phyloP scores from a whole-genome alignment of 108 stramenopile genomes.

The Skeletonema tropicum region DNA sequence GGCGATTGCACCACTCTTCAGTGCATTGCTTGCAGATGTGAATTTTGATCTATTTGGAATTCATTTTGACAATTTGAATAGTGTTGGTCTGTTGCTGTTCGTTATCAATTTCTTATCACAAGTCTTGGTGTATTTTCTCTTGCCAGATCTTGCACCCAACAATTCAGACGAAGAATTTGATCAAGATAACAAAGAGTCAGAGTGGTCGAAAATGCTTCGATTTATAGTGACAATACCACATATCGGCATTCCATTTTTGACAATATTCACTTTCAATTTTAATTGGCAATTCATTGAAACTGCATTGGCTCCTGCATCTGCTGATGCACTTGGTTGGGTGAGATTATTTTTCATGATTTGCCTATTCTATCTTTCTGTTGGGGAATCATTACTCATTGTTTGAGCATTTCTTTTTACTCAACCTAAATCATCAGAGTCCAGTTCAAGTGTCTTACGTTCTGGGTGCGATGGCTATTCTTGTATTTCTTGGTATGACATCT shows the following conservation, averaged over 20 bases:
- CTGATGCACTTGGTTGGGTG: slow-evolving; percentile 63
- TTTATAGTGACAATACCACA: slow-evolving; percentile 36
- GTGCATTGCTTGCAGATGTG: slow-evolving; percentile 53
- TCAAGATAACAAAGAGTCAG: slow-evolving; percentile 14
- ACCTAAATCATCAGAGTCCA: slow-evolving; percentile 26
- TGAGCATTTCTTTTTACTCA: slow-evolving; percentile 7
- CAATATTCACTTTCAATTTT: slow-evolving; percentile 69
- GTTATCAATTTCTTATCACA: slow-evolving; percentile 47
- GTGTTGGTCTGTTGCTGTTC: slow-evolving; percentile 69
- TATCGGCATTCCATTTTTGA: slow-evolving; percentile 58
- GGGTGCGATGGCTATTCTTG: slow-evolving; percentile 59
- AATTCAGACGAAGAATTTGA: slow-evolving; percentile 13
- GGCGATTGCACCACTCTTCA: slow-evolving; percentile 67
- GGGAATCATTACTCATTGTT: neutral
- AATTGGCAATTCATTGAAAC: slow-evolving; percentile 79
- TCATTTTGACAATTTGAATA: slow-evolving; percentile 66
- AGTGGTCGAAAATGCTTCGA: slow-evolving; percentile 31
- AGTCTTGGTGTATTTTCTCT: slow-evolving; percentile 46
- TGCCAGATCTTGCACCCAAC: slow-evolving; percentile 60
- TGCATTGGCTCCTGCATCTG: slow-evolving; percentile 67
- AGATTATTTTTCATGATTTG: neutral
- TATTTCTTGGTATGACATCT: slow-evolving; percentile 54
- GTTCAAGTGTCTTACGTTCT: slow-evolving; percentile 60
- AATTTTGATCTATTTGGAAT: slow-evolving; percentile 31
- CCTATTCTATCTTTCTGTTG: no score